phyloP scores from a whole-genome alignment of 1,284 basidiomycete genomes.

The Apiotrichum laibachii region DNA sequence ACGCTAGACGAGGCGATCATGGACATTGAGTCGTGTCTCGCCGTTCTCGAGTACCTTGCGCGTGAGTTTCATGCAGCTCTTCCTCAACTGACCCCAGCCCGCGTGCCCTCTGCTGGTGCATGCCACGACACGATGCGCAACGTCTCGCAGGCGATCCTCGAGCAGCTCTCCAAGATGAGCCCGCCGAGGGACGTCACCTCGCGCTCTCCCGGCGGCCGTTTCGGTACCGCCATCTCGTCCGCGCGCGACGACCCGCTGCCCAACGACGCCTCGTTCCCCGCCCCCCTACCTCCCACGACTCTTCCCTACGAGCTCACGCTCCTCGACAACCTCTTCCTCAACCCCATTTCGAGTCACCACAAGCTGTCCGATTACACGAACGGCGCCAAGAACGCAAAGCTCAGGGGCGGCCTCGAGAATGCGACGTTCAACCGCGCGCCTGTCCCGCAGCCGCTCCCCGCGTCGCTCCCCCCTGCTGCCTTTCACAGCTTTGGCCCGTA shows the following conservation, averaged over 20 bases:
- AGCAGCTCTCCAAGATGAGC: slow-evolving; percentile 41
- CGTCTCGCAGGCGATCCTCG: slow-evolving; percentile 47
- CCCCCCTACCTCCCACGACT: slow-evolving; percentile 43
- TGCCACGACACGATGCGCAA: slow-evolving; percentile 51
- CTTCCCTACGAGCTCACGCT: slow-evolving; percentile 51
- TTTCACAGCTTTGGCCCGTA: slow-evolving; percentile 35
- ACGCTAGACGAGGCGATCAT: slow-evolving; percentile 49
- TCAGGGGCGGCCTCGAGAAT: slow-evolving; percentile 9
- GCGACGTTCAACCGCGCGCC: not conserved
- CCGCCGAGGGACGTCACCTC: slow-evolving; percentile 22
- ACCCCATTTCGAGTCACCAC: slow-evolving; percentile 50
- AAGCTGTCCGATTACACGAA: slow-evolving; percentile 51
- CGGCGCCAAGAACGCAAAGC: slow-evolving; percentile 29
- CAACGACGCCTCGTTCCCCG: slow-evolving; percentile 40
- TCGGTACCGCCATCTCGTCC: slow-evolving; percentile 41
- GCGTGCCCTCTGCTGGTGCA: slow-evolving; percentile 49
- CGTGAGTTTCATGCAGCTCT: slow-evolving; percentile 33
- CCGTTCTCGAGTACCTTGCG: slow-evolving; percentile 49
- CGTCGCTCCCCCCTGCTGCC: slow-evolving; percentile 32
- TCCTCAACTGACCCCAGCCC: slow-evolving; percentile 28
- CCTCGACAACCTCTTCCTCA: slow-evolving; percentile 52
- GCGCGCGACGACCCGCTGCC: slow-evolving; percentile 44
- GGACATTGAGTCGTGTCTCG: slow-evolving; percentile 51
- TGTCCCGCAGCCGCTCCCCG: slow-evolving; percentile 4
- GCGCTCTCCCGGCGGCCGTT: slow-evolving; percentile 27